phyloP scores from a whole-genome alignment of 768 basidiomycete species.

The Mycena galericulata region DNA sequence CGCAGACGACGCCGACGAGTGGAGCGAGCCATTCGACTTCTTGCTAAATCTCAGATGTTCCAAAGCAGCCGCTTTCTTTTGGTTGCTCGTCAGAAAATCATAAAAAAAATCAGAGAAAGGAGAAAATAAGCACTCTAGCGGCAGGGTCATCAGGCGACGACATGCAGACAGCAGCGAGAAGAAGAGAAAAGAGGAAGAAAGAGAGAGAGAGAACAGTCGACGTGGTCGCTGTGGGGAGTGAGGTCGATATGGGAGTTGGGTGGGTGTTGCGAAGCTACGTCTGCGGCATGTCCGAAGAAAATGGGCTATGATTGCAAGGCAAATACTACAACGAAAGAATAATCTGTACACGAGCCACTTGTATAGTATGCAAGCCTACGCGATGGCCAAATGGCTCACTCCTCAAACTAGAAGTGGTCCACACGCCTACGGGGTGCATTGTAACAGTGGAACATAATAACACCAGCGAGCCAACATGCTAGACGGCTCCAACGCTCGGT shows the following conservation, averaged over 20 bases:
- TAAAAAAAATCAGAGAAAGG: conserved; percentile 40
- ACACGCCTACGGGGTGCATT: too few relatives aligned
- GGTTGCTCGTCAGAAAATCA: conserved; percentile 15
- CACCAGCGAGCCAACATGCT: too few relatives aligned
- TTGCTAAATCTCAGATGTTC: conserved; percentile 62
- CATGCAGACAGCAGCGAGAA: conserved; percentile 14
- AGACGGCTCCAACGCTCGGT: too few relatives aligned
- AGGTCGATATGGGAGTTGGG: not conserved
- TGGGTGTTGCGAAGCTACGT: too few relatives aligned
- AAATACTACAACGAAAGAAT: conserved; percentile 12
- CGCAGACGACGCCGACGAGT: conserved; percentile 42
- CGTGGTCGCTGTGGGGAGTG: not conserved
- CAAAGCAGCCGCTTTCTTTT: conserved; percentile 50
- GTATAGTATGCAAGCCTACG: too few relatives aligned
- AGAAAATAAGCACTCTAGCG: conserved; percentile 29
- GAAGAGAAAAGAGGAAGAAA: conserved; percentile 30
- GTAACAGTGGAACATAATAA: too few relatives aligned
- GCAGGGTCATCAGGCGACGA: conserved; percentile 24
- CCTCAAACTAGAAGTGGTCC: too few relatives aligned
- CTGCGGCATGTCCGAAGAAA: conserved; percentile 2
- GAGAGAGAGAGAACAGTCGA: not conserved
- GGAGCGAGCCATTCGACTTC: conserved; percentile 46
- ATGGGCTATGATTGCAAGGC: conserved; percentile 12
- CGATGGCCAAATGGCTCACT: too few relatives aligned
- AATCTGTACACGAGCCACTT: not conserved